Evolutionary conservation across 495 filamentous ascomycete genomes (phyloP).

Genomic region (Trichoderma parareesei): DNA sequence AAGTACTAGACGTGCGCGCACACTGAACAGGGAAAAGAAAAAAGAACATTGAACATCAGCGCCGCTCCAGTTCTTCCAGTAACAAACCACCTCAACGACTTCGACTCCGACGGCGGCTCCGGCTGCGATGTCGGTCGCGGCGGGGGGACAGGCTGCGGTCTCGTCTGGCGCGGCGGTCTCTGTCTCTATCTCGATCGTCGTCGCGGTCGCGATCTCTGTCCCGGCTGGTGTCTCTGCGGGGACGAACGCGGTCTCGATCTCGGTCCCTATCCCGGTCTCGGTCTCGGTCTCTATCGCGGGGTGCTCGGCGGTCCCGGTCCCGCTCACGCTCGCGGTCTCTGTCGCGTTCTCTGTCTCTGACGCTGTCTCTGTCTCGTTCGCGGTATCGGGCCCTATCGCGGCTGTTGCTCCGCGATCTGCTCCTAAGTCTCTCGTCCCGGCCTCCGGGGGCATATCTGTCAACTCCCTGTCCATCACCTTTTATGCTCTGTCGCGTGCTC

Average conservation of each 20-base stretch:
- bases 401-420: conserved; percentile 16
- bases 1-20: background rate
- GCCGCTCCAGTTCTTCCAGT: background rate
- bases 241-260: conserved; percentile 19
- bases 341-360: conserved; percentile 16
- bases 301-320: conserved; percentile 13
- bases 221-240: conserved; percentile 16
- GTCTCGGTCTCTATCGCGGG: conserved; percentile 17
- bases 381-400: conserved; percentile 20
- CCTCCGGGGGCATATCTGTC: conserved; percentile 24
- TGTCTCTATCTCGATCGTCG: conserved; percentile 17
- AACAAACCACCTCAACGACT: background rate
- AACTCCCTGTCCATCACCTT: conserved; percentile 14
- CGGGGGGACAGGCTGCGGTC: too few relatives aligned
- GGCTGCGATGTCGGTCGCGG: conserved; percentile 15
- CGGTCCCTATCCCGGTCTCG: conserved; percentile 15
- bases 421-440: conserved; percentile 18
- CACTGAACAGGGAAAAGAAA: background rate
- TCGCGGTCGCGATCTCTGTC: conserved; percentile 17
- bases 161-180: conserved; percentile 10
- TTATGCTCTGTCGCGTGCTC: background rate
- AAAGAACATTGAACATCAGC: background rate
- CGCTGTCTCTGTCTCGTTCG: conserved; percentile 16
- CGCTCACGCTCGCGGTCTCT: conserved; percentile 18
- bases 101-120: conserved; percentile 26